phyloP scores from a whole-genome alignment of 2,329 filamentous ascomycete species.

The Xylaria arbuscula region DNA sequence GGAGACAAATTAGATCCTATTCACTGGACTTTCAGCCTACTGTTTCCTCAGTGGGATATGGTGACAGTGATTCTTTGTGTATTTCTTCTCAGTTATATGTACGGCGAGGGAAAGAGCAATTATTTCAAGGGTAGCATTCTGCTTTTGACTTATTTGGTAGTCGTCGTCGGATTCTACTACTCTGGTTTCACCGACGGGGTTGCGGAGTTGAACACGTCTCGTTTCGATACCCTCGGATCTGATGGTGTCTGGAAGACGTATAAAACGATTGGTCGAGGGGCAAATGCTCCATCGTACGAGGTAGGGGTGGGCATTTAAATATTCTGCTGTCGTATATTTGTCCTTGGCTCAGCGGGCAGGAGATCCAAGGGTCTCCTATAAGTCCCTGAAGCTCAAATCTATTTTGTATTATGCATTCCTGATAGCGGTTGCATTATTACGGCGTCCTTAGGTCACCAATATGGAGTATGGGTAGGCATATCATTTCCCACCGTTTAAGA shows the following conservation, averaged over 20 bases:
- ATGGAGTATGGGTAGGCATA: slow-evolving; percentile 31
- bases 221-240: slow-evolving; percentile 65
- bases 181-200: slow-evolving; percentile 65
- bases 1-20: slow-evolving; percentile 56
- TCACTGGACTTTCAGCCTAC: slow-evolving; percentile 80
- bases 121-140: slow-evolving; percentile 99
- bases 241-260: slow-evolving; percentile 63
- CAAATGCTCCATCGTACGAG: slow-evolving; percentile 53
- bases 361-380: neutral
- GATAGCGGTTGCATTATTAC: slow-evolving; percentile 34
- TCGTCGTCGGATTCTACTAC: slow-evolving; percentile 91
- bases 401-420: slow-evolving; percentile 25
- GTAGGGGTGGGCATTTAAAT: slow-evolving; percentile 41
- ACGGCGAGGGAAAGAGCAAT: slow-evolving; percentile 98
- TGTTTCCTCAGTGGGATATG: slow-evolving; percentile 99
- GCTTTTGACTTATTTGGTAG: slow-evolving; percentile 90
- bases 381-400: slow-evolving; percentile 6
- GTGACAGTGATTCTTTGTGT: slow-evolving; percentile 95
- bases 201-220: slow-evolving; percentile 56
- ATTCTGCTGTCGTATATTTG: slow-evolving; percentile 1
- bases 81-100: slow-evolving; percentile 96
- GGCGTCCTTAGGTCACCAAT: slow-evolving; percentile 32
- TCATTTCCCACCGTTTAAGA: slow-evolving; percentile 18
- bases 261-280: slow-evolving; percentile 64
- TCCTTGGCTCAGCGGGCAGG: neutral